Conservation (phyloP, 495 filamentous ascomycete species). For the Immersiella caudata region DNA sequence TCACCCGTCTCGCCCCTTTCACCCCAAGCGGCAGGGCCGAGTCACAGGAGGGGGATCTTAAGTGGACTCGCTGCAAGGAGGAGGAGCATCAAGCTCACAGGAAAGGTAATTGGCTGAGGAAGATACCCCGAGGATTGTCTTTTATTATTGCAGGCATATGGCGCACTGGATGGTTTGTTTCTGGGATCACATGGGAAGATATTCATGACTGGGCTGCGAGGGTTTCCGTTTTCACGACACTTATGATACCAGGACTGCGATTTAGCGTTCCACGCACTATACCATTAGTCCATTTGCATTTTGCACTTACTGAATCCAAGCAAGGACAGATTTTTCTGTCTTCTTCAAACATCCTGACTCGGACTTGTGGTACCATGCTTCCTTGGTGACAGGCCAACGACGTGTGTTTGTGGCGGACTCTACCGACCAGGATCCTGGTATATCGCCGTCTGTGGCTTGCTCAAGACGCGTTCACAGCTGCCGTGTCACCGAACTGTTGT, state of each 20-base stretch:
- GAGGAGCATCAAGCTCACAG: constrained; percentile 42
- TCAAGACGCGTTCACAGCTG: background rate
- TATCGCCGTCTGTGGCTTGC: background rate
- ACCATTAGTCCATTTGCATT: background rate
- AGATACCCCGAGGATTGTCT: background rate
- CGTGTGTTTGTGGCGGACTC: constrained; percentile 1
- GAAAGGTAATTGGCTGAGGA: constrained; percentile 18
- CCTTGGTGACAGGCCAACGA: background rate
- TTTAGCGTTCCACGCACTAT: constrained; percentile 6
- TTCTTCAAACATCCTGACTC: constrained; percentile 3
- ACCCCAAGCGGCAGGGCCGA: constrained; percentile 18
- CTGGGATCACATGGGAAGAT: background rate
- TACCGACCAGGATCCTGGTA: background rate
- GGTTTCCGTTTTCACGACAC: constrained; percentile 10
- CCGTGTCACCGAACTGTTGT: background rate
- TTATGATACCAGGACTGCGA: constrained; percentile 17
- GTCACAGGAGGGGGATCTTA: constrained; percentile 42
- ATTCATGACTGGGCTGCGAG: background rate
- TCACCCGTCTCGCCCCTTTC: constrained; percentile 31
- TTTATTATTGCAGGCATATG: background rate
- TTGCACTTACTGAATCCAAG: background rate
- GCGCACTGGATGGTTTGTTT: constrained; percentile 5
- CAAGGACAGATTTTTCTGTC: background rate
- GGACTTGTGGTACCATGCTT: background rate
- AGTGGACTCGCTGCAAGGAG: constrained; percentile 46